Conservation (phyloP, 192 early-diverging fungal genomes). For the Coemansia sp. region DNA sequence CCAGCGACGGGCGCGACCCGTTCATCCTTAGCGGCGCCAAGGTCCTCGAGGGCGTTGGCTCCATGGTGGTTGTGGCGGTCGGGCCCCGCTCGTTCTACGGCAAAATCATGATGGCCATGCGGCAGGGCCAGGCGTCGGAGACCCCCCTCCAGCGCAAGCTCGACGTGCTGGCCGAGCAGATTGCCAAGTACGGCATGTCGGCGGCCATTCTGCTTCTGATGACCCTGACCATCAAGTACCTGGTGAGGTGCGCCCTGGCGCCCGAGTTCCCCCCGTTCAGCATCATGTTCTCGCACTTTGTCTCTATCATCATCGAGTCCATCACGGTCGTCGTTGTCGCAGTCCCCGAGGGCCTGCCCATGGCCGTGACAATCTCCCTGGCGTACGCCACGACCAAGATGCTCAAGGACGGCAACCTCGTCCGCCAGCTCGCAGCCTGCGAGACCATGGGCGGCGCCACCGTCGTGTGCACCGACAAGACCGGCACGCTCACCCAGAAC, state of each 20-base stretch:
- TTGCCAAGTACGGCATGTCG: conserved; percentile 86
- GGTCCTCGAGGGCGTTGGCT: conserved; percentile 86
- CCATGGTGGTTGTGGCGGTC: conserved; percentile 79
- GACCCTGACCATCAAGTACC: conserved; percentile 80
- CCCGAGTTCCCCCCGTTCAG: conserved; percentile 44
- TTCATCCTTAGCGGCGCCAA: conserved; percentile 94
- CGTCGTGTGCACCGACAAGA: conserved; percentile 98
- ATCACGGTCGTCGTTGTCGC: conserved; percentile 96
- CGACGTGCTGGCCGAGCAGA: conserved; percentile 80
- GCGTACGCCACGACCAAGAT: conserved; percentile 91
- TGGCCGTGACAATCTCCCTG: conserved; percentile 93
- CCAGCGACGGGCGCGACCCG: conserved; percentile 57
- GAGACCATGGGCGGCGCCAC: conserved; percentile 99
- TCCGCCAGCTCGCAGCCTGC: conserved; percentile 92
- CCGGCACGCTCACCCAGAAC: conserved; percentile 98
- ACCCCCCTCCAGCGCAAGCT: conserved; percentile 95
- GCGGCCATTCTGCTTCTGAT: conserved; percentile 88
- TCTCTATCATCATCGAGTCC: conserved; percentile 81
- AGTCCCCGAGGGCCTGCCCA: conserved; percentile 95
- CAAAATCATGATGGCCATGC: conserved; percentile 80
- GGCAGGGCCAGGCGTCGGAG: conserved; percentile 67
- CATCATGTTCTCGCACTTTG: conserved; percentile 60
- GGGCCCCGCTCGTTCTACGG: conserved; percentile 89
- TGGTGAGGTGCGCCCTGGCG: conserved; percentile 57
- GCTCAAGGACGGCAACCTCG: conserved; percentile 95